phyloP scores from a whole-genome alignment of 768 basidiomycete species.

The Saitozyma podzolica region DNA sequence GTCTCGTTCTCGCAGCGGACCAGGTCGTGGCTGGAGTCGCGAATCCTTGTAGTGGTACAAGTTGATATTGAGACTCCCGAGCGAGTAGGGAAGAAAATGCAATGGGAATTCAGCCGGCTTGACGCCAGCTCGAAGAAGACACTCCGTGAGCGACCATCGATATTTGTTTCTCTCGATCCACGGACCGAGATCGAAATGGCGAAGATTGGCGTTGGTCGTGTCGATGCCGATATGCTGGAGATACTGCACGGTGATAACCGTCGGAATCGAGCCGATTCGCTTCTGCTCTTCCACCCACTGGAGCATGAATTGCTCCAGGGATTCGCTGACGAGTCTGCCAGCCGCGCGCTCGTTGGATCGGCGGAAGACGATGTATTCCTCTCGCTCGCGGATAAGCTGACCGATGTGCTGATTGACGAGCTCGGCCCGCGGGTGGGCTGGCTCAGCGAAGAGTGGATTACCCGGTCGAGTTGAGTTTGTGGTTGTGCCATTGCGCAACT shows the following conservation, averaged over 20 bases:
- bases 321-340: conserved; percentile 9
- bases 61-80: not conserved
- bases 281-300: conserved; percentile 20
- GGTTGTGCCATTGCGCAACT: not conserved
- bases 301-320: conserved; percentile 15
- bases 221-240: conserved; percentile 23
- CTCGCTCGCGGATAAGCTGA: conserved; percentile 24
- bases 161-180: conserved; percentile 15
- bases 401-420: conserved; percentile 20
- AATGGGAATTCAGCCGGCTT: conserved; percentile 21
- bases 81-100: conserved; percentile 29
- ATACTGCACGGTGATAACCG: conserved; percentile 15
- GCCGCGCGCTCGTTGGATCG: not conserved
- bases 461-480: not conserved
- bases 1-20: not conserved
- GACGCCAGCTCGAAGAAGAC: conserved; percentile 28
- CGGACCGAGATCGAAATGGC: conserved; percentile 10
- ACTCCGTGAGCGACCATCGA: conserved; percentile 26
- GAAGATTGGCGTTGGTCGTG: conserved; percentile 4
- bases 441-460: not conserved
- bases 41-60: conserved; percentile 2
- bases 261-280: conserved; percentile 16
- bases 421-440: not conserved
- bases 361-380: conserved; percentile 20
- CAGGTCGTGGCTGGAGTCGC: not conserved